Conservation (phyloP, 2,329 filamentous ascomycete species). For the Lachnellula cervina region DNA sequence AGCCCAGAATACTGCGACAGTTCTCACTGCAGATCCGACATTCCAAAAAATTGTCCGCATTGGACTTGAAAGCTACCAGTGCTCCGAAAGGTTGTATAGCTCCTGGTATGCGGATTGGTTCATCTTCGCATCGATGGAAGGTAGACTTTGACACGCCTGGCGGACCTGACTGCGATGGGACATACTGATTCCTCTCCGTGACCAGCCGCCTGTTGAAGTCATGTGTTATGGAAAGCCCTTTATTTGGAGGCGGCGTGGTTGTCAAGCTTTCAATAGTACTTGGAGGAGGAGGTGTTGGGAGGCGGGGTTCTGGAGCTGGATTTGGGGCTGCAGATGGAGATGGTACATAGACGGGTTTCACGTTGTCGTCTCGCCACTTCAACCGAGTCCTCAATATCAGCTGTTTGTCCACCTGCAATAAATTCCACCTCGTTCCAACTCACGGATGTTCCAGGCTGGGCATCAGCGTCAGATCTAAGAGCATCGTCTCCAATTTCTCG, state of each 20-base stretch:
- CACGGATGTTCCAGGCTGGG: not conserved
- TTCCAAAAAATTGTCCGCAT: constrained; percentile 11
- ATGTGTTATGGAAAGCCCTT: not conserved
- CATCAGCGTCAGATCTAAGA: not conserved
- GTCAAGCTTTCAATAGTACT: constrained; percentile 13
- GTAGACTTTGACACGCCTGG: constrained; percentile 15
- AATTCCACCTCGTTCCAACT: not conserved
- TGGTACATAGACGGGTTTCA: constrained; percentile 3
- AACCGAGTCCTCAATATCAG: not conserved
- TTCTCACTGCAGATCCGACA: constrained; percentile 27
- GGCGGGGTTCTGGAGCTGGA: constrained; percentile 11
- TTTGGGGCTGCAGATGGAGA: not conserved
- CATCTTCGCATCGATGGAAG: constrained; percentile 23
- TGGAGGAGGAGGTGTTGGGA: constrained; percentile 11
- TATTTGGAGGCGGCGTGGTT: not conserved
- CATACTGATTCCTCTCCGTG: constrained; percentile 12
- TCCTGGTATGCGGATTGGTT: constrained; percentile 26
- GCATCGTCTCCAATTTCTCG: not conserved
- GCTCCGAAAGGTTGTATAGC: constrained; percentile 22
- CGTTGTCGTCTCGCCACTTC: not conserved
- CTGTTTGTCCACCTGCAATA: not conserved
- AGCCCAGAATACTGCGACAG: constrained; percentile 15
- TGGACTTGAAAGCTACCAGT: constrained; percentile 18
- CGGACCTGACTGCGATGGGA: constrained; percentile 14
- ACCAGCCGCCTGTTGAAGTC: constrained; percentile 1